These are phyloP conservation scores for Yamadazyma philogaea DNA, from an alignment of 805 yeast species.

Conservation along the genomic window DNA sequence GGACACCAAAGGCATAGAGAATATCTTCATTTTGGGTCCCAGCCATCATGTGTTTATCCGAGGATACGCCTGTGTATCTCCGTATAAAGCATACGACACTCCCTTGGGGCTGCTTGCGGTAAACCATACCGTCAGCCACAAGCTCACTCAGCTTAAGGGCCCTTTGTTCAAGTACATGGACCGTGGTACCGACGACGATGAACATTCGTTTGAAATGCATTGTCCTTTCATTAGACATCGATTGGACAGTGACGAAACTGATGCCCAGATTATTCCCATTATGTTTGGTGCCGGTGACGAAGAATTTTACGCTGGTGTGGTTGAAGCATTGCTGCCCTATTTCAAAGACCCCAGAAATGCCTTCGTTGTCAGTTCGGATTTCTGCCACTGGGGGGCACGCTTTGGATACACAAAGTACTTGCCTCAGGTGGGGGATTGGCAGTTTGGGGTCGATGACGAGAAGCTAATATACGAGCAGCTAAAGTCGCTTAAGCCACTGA, in stretches of 20 bases:
- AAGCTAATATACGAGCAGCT: background rate
- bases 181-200: conserved; percentile 65
- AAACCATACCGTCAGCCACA: conserved; percentile 46
- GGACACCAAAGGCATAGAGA: conserved; percentile 54
- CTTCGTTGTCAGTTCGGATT: conserved; percentile 83
- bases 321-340: conserved; percentile 49
- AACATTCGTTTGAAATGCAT: conserved; percentile 95
- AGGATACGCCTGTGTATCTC: conserved; percentile 53
- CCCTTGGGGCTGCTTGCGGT: conserved; percentile 78
- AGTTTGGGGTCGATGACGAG: conserved; percentile 1
- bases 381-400: conserved; percentile 83
- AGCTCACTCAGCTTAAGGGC: conserved; percentile 27
- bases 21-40: conserved; percentile 86
- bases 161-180: conserved; percentile 55
- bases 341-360: conserved; percentile 54
- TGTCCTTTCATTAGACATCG: conserved; percentile 65
- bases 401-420: conserved; percentile 42
- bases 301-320: conserved; percentile 43
- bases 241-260: conserved; percentile 28
- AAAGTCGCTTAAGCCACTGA: conserved; percentile 1
- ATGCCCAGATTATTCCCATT: conserved; percentile 65
- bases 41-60: conserved; percentile 84
- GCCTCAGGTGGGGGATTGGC: conserved; percentile 4
- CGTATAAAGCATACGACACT: conserved; percentile 60
- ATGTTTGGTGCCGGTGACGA: conserved; percentile 65